Evolutionary conservation across 2,329 filamentous ascomycete species (phyloP), one percentile per base, ranked within the genome.

Genomic region (Nemania sp.): DNA sequence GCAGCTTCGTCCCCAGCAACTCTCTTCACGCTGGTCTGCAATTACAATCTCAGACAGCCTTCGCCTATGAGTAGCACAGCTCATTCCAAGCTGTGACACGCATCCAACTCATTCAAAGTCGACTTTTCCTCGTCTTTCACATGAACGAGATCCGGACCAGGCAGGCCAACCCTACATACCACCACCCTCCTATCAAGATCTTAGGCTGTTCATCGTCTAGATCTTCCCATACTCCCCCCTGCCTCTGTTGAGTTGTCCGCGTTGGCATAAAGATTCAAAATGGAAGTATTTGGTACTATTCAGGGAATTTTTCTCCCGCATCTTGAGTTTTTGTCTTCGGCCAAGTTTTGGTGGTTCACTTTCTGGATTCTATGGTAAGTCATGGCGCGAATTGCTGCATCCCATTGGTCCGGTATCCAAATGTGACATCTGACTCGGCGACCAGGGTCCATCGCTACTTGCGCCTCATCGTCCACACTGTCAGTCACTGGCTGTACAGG

Each of bases 401-500:
- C 49, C 42, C 40, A 59, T 57, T 54, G 51, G 56, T 65, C 68
- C 63, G 66, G 30, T 23, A 36, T 52, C 47, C 46, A 40, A 50
- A 54, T 20, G 41, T 34, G 30, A 47, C 33, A 40, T 60, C 65
- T 69, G 66, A 69, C 51, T n/a, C 28, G 15, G 39, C 26, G 15
- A 45, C 22, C 52, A 96, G 92, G 84, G 68, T 93, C 57, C 91
- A 95, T 78, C 88, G 93, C 64, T 97, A 97, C 75, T 67, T 91
- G 57, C 89, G 93, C 61, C 81, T 96, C 63, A 78, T 96, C 64
- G 86, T 96, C 64, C 94, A 97, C 70, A 84, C 90, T 66, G 76
- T 89, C 65, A 91, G 89, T 65, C 92, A 95, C 70, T 94, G 90
- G 89, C 79, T 79, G 9, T 96, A 96, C 76, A 89, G 86, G 72